Evolutionary conservation across 1,139 yeast genomes (phyloP).

Genomic region (Hanseniaspora gamundiae): DNA sequence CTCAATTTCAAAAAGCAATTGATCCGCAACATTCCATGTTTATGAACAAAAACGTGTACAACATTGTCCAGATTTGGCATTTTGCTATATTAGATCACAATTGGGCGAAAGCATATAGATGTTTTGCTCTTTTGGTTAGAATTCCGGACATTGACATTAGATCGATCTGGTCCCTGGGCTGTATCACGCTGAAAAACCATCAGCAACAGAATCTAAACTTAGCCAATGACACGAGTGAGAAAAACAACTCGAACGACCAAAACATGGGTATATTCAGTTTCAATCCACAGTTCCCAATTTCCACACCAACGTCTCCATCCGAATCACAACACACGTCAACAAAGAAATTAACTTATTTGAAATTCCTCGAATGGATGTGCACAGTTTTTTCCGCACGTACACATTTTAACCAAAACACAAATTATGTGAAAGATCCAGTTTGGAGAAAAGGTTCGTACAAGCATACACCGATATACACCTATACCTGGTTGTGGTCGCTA

Average conservation of each 20-base stretch:
- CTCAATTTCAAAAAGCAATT: not conserved
- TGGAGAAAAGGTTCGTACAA: constrained; percentile 28
- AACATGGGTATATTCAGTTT: not conserved
- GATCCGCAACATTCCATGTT: constrained; percentile 6
- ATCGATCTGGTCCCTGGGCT: constrained; percentile 48
- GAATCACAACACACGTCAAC: not conserved
- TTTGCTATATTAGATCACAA: constrained; percentile 32
- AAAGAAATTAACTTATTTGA: constrained; percentile 9
- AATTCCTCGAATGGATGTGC: constrained; percentile 23
- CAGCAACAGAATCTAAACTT: constrained; percentile 1
- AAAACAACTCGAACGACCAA: too few relatives aligned
- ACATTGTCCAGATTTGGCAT: constrained; percentile 20
- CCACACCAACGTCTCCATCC: not conserved
- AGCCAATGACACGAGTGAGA: not conserved
- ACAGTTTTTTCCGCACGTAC: constrained; percentile 17
- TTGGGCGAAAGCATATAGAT: constrained; percentile 44
- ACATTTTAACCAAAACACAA: constrained; percentile 15
- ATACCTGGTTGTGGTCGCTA: constrained; percentile 27
- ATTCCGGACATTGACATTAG: constrained; percentile 39
- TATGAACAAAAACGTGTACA: constrained; percentile 14
- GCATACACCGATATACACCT: constrained; percentile 26
- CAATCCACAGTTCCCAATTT: constrained; percentile 1
- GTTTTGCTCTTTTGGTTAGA: constrained; percentile 38
- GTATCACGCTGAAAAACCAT: constrained; percentile 28
- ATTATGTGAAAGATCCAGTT: constrained; percentile 21